Evolutionary conservation across 257 asterid genomes (phyloP).

Genomic region (Thymus mandschuricus): DNA sequence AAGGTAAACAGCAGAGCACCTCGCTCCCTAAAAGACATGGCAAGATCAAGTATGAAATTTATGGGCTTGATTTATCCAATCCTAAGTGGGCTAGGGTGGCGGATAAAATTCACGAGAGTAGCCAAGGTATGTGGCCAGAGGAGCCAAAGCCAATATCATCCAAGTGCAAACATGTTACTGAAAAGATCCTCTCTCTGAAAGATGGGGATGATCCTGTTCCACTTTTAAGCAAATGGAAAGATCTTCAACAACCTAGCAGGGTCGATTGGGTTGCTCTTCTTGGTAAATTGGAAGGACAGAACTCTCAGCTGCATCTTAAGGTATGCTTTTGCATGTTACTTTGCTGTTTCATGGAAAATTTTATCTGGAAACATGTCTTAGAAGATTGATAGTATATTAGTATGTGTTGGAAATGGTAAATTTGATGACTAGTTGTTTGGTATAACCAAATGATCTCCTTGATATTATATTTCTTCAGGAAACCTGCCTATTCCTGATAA

Average conservation of each 20-base stretch:
- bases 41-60: conserved; percentile 78
- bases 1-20: conserved; percentile 36
- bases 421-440: background rate
- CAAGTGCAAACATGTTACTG: conserved; percentile 70
- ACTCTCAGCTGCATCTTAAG: conserved; percentile 56
- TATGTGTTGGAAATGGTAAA: background rate
- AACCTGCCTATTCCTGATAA: background rate
- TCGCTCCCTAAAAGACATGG: conserved; percentile 92
- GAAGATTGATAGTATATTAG: conserved; percentile 7
- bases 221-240: conserved; percentile 73
- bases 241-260: conserved; percentile 76
- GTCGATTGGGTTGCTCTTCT: conserved; percentile 81
- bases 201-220: conserved; percentile 64
- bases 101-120: conserved; percentile 73
- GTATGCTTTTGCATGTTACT: conserved; percentile 36
- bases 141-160: conserved; percentile 75
- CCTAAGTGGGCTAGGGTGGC: conserved; percentile 87
- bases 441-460: background rate
- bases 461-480: background rate
- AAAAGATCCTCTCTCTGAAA: conserved; percentile 59
- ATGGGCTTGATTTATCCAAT: conserved; percentile 87
- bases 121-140: conserved; percentile 62
- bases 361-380: conserved; percentile 1
- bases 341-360: conserved; percentile 19
- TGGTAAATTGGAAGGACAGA: conserved; percentile 55